phyloP scores from a whole-genome alignment of 2,329 filamentous ascomycete genomes.

The Dactylellina drechsleri region DNA sequence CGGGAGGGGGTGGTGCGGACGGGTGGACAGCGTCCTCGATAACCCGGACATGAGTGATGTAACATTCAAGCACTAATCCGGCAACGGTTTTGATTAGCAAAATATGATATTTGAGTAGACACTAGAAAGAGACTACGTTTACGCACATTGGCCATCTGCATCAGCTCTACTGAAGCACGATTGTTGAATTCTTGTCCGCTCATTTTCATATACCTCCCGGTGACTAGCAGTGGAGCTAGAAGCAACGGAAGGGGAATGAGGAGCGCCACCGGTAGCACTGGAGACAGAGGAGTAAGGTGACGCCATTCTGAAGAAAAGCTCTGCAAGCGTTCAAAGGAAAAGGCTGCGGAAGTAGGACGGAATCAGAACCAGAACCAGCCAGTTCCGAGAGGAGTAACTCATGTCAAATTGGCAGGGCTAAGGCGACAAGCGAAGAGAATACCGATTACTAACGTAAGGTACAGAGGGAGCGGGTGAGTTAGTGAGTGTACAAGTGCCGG shows the following conservation, averaged over 20 bases:
- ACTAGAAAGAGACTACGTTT: slow-evolving; percentile 35
- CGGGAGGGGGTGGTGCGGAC: slow-evolving; percentile 83
- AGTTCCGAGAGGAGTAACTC: neutral
- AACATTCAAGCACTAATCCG: slow-evolving; percentile 80
- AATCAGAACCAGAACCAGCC: neutral
- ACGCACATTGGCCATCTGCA: slow-evolving; percentile 82
- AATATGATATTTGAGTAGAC: slow-evolving; percentile 9
- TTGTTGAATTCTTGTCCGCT: slow-evolving; percentile 92
- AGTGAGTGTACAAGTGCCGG: neutral
- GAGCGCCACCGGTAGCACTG: slow-evolving; percentile 37
- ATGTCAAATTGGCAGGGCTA: slow-evolving; percentile 14
- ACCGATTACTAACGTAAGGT: neutral
- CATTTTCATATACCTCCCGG: slow-evolving; percentile 84
- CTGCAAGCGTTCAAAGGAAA: no score
- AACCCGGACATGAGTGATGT: slow-evolving; percentile 96
- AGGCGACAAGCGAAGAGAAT: neutral
- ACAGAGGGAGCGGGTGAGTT: neutral
- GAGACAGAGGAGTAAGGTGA: slow-evolving; percentile 47
- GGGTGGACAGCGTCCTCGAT: slow-evolving; percentile 86
- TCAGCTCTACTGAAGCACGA: slow-evolving; percentile 95
- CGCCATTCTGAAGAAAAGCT: slow-evolving; percentile 23
- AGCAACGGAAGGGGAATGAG: slow-evolving; percentile 53
- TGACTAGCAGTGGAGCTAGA: slow-evolving; percentile 53
- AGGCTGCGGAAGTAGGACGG: neutral
- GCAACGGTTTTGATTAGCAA: neutral